Base-by-base conservation (phyloP, 805 yeast species). In the Kuraishia molischiana region DNA sequence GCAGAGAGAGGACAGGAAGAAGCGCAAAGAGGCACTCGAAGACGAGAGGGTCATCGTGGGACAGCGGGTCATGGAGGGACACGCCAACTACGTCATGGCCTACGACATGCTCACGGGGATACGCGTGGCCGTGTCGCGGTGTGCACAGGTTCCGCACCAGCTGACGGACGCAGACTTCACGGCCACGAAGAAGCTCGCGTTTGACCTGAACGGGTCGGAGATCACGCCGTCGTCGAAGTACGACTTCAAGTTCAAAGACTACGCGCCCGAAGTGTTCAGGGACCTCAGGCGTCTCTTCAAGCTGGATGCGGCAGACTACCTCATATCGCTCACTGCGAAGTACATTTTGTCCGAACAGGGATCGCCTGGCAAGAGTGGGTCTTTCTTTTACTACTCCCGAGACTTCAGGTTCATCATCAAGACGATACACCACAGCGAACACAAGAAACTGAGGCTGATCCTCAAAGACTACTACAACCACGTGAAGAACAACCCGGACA, bases 71-170 rank as follows among this genome's bases (percentile, higher is more conserved):
- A 73, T 81, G 44, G 97, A 92, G 58, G 97, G 96, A 32, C 97
- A 92, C 53, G 86, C 77, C 36, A 92, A 89, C 56, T 92, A 81
- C 51, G 85, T 87, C 20, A 78, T 90, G 67, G 98, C 97, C 1
- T 94, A 92, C 58, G 87, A 90, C 57, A 90, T 92, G 97, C 70
- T 94, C 41, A 89, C 97, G 0, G 98, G 99, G 2, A 92, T 92
- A 34, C 71, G 98, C 40, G 95, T 87, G 6, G 89, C 97, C 0
- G 97, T 92, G 0, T 85, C 95, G 3, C 67, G 96, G 41, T 82
- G 95, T 50, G 85, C 96, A 0, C 94, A 95, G 28, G 69, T 81
- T 9, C 83, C 85, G 73, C 74, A 81, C 38, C 79, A 81, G 15
- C 61, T 92, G 31, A 70, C 69, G 2, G 80, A 77, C 36, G 69